These are phyloP conservation scores for Aurantiochytrium sp. DNA, from an alignment of 108 stramenopile genomes.

Conservation along the genomic window DNA sequence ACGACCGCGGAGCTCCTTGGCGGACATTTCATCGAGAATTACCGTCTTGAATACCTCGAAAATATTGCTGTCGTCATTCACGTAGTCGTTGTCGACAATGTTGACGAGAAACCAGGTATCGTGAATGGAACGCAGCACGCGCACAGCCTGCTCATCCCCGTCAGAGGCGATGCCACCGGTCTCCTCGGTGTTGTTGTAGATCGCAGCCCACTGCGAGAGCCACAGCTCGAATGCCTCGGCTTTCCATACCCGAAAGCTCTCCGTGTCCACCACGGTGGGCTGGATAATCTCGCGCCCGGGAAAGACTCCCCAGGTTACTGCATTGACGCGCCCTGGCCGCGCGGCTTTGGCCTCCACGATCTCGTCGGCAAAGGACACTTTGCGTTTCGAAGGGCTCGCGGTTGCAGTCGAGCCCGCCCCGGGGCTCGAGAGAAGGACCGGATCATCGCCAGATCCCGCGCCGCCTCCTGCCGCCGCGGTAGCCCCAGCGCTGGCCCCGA, in stretches of 20 bases:
- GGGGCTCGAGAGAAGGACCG: no score
- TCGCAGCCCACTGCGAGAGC: constrained; percentile 33
- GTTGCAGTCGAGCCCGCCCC: no score
- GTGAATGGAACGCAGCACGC: constrained; percentile 72
- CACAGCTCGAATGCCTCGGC: constrained; percentile 47
- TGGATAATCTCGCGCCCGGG: constrained; percentile 48
- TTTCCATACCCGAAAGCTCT: constrained; percentile 42
- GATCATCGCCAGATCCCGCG: no score
- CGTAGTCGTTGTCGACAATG: constrained; percentile 88
- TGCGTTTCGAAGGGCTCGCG: no score
- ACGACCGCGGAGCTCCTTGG: background rate
- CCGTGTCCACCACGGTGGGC: constrained; percentile 49
- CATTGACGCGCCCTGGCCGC: constrained; percentile 12
- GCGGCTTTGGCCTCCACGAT: background rate
- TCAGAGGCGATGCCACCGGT: background rate
- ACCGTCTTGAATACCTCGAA: constrained; percentile 17
- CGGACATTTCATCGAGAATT: background rate
- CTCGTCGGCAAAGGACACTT: constrained; percentile 16
- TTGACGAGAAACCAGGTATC: constrained; percentile 88
- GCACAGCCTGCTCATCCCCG: constrained; percentile 65
- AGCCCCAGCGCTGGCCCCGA: no score
- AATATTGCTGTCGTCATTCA: background rate
- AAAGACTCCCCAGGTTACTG: constrained; percentile 52
- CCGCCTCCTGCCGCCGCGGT: no score
- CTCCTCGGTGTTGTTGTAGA: background rate